A percentile compares a stretch with the other conserved stretches of the same genome.
phyloP scores from a whole-genome alignment of 306 rosid species.

The Malus sieversii region DNA sequence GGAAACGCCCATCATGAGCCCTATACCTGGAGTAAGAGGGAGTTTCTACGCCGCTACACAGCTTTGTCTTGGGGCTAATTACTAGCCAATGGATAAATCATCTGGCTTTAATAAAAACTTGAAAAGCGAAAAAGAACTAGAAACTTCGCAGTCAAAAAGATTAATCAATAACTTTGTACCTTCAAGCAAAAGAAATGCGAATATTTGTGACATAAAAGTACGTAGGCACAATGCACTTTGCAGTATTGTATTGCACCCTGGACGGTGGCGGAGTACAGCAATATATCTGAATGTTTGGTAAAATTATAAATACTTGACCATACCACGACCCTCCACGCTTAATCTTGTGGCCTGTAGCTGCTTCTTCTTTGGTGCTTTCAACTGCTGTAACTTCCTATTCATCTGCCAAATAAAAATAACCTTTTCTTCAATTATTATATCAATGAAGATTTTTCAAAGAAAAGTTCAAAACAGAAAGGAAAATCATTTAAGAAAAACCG shows the following conservation, averaged over 20 bases:
- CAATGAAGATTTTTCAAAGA: neutral
- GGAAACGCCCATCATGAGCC: too few relatives aligned
- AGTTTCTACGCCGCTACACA: too few relatives aligned
- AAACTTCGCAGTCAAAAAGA: neutral
- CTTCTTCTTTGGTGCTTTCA: conserved; percentile 91
- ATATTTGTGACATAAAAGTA: neutral
- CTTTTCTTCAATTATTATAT: neutral
- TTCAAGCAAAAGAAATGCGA: neutral
- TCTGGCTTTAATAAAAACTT: too few relatives aligned
- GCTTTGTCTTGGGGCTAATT: too few relatives aligned
- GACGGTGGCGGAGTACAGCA: neutral
- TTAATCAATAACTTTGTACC: neutral
- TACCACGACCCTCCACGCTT: conserved; percentile 97
- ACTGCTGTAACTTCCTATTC: conserved; percentile 94
- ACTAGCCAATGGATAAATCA: too few relatives aligned
- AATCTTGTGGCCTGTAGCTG: conserved; percentile 93
- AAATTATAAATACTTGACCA: conserved; percentile 67
- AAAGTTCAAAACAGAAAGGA: neutral
- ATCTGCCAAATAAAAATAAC: conserved; percentile 39
- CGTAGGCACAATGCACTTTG: neutral
- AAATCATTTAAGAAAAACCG: neutral
- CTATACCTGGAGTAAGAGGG: too few relatives aligned
- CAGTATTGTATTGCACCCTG: neutral
- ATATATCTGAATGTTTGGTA: neutral
- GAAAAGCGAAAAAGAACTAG: neutral